Evolutionary conservation across 139 green algal genomes (phyloP), one percentile per base, ranked within the genome.

Genomic region (Microglena sp.): DNA sequence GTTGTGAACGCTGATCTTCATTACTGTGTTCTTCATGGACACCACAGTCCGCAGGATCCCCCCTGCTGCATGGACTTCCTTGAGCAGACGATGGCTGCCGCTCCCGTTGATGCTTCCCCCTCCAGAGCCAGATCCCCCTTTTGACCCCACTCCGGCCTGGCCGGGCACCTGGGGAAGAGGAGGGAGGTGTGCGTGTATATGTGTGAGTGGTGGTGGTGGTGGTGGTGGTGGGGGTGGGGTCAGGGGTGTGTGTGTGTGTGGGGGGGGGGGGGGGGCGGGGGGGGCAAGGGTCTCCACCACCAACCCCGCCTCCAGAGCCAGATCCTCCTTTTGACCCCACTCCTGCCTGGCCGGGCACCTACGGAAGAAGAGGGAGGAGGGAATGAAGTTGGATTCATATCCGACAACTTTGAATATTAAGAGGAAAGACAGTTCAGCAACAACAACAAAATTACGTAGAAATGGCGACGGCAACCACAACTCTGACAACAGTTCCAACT

Each of bases 1-100:
- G 67, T 82, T 85, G 67, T 73, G 68, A 8, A 82, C 62, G 2
- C 69, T 71, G 27, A 85, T 85, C 55, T 80, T 78, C 74, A 85
- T 78, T 34, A 85, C 75, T 15, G 79, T 85, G 69, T 62, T 77
- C 62, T 80, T 78, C 74, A 82, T 80, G 26, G 69, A 62, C 60
- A 85, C 77, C 56, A 77, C 74, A 0, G 72, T 82, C 33, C 79
- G 72, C 69, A 85, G 70, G 18, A 77, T 59, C 22, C 75, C 69
- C 0, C 66, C 69, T 27, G 33, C 22, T 30, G 69, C 69, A 55
- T 77, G 69, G 46, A 75, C 65, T 35, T 77, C 66, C 61, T 76
- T 77, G 15, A 74, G 46, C 61, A 75, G 46, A n/a, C n/a, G n/a
- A n/a, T n/a, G n/a, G n/a, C n/a, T 60, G 62, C 60, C 5, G 62